A percentile compares a stretch with the other conserved stretches of the same genome.
phyloP scores from a whole-genome alignment of 177 flowering plant genomes.

The Vitis hybrid region DNA sequence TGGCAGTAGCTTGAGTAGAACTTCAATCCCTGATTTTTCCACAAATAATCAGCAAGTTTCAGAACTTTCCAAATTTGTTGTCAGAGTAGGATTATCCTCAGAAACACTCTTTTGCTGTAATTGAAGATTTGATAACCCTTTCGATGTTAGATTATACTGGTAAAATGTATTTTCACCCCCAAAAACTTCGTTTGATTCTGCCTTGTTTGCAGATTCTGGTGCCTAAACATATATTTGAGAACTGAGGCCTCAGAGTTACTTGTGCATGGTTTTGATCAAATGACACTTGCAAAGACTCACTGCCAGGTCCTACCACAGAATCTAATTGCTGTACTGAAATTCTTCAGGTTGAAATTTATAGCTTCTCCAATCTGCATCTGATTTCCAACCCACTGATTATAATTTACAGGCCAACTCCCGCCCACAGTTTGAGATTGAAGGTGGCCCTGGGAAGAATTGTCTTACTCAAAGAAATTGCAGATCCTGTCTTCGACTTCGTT shows the following conservation, averaged over 20 bases:
- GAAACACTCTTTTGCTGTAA: constrained; percentile 13
- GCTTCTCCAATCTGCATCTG: constrained; percentile 5
- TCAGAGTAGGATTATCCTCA: constrained; percentile 19
- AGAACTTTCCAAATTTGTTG: constrained; percentile 17
- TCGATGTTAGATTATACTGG: constrained; percentile 1
- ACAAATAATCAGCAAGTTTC: constrained; percentile 15
- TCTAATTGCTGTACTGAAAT: constrained; percentile 6
- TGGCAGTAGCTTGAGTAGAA: too few species aligned
- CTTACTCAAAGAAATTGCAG: constrained; percentile 63
- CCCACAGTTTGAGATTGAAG: constrained; percentile 20
- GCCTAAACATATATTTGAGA: constrained; percentile 2
- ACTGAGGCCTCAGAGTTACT: constrained; percentile 4
- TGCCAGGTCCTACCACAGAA: constrained; percentile 6
- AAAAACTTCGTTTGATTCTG: constrained; percentile 6
- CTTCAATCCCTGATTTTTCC: too few species aligned
- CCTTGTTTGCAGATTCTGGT: constrained; percentile 6
- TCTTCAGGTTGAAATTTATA: constrained; percentile 4
- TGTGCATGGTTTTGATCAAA: not conserved
- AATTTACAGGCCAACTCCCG: constrained; percentile 13
- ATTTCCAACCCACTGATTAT: constrained; percentile 11
- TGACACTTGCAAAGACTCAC: constrained; percentile 2
- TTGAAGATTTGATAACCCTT: constrained; percentile 9
- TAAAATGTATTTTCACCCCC: constrained; percentile 4
- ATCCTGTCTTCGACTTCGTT: constrained; percentile 66
- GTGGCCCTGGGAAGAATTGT: constrained; percentile 41